Evolutionary conservation across 2,329 filamentous ascomycete species (phyloP).

Genomic region (Cladosporium sp.): DNA sequence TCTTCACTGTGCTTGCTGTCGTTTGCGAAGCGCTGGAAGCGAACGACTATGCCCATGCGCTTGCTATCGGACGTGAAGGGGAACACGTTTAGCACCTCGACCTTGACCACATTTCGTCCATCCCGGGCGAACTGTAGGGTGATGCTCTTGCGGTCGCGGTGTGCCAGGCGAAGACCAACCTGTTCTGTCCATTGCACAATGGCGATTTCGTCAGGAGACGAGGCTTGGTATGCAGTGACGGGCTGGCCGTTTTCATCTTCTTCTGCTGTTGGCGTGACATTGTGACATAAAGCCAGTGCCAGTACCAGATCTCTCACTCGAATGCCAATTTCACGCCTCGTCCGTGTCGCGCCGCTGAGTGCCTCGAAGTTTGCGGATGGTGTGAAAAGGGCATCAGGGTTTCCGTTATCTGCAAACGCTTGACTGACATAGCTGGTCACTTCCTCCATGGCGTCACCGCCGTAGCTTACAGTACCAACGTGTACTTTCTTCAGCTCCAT

Average conservation of each 20-base stretch:
- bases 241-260: constrained; percentile 66
- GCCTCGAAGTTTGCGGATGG: constrained; percentile 69
- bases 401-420: constrained; percentile 62
- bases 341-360: constrained; percentile 63
- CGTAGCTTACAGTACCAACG: constrained; percentile 95
- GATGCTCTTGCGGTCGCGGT: constrained; percentile 86
- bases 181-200: constrained; percentile 95
- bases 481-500: constrained; percentile 94
- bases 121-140: constrained; percentile 74
- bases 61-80: constrained; percentile 98
- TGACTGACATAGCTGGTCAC: constrained; percentile 83
- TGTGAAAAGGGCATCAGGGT: constrained; percentile 59
- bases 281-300: constrained; percentile 90
- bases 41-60: constrained; percentile 94
- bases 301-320: constrained; percentile 91
- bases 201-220: constrained; percentile 95
- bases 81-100: constrained; percentile 89
- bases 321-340: constrained; percentile 87
- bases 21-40: constrained; percentile 63
- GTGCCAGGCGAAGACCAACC: constrained; percentile 79
- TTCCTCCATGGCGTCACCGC: constrained; percentile 98
- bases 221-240: constrained; percentile 89
- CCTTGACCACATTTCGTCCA: constrained; percentile 73
- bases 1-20: constrained; percentile 52
- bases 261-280: constrained; percentile 89